Base-by-base conservation (phyloP, 2,329 filamentous ascomycete species). In the Alternaria sp. region DNA sequence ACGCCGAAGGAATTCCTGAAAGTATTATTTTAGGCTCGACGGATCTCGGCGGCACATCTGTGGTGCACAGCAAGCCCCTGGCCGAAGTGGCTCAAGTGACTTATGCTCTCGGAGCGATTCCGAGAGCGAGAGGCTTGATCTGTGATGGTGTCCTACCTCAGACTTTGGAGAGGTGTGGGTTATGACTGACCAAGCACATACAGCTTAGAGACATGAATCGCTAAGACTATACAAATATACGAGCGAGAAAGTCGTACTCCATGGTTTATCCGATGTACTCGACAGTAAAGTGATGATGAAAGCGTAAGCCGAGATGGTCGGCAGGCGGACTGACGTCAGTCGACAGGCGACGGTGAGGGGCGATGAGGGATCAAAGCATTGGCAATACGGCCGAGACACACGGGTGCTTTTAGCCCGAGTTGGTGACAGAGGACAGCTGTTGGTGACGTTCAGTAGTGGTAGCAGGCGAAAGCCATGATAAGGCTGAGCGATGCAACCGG, bases 401-500 rank as follows among this genome's bases (percentile, higher is more conserved):
- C 8, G 33, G 14, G 29, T 37, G 54, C 13, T 14, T 26, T 54
- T 51, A 34, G 52, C 17, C 13, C 14, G 53, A 31, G 13, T 10
- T 50, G 26, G 29, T 51, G 56, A 33, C 40, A 36, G 40, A 49
- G 42, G 40, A 17, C 21, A 45, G 45, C 51, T 40, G 52, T 40
- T 28, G 40, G 29, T 59, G 56, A 23, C 37, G 23, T 17, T 29
- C 34, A 39, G 28, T 56, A 44, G 28, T 17, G 37, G 33, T 42
- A 36, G 17, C 6, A 31, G 17, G 21, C 44, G 10, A 29, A 39
- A 24, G 45, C 11, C 36, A 49, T 26, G 39, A 33, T 54, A 42
- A 60, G 54, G 42, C 44, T 57, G 58, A 54, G 42, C 50, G 17
- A 54, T 45, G 39, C 44, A 17, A 17, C 17, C 17, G 17, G 17